phyloP scores from a whole-genome alignment of 176 grass and related monocot species.

The Triticum dicoccoides region DNA sequence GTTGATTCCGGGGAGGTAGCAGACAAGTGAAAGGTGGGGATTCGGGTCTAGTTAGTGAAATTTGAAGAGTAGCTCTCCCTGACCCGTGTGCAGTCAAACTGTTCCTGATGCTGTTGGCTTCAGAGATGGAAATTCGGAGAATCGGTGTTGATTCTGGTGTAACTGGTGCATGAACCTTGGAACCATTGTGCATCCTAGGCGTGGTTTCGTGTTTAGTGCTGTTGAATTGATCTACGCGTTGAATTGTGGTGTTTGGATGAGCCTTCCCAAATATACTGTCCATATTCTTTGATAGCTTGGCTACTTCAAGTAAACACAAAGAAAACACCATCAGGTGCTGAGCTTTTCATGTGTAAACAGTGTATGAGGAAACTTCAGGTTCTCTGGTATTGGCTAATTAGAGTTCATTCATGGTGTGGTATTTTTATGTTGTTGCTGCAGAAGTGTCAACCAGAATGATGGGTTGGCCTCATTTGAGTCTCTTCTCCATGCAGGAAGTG shows the following conservation, averaged over 20 bases:
- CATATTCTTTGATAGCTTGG: not conserved
- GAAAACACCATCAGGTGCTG: not conserved
- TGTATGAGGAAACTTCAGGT: not conserved
- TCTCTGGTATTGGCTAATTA: not conserved
- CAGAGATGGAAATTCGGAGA: too few species aligned
- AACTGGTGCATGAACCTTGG: not conserved
- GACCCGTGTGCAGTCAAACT: too few species aligned
- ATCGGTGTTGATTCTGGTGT: not conserved
- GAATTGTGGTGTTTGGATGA: not conserved
- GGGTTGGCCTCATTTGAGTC: not conserved
- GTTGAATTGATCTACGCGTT: too few species aligned
- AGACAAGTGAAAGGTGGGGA: too few species aligned
- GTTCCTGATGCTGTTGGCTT: too few species aligned
- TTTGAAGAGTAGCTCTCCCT: too few species aligned
- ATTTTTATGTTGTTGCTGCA: not conserved
- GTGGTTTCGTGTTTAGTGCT: too few species aligned
- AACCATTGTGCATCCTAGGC: not conserved
- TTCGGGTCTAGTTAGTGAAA: too few species aligned
- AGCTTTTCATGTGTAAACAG: not conserved
- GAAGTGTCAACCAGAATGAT: not conserved
- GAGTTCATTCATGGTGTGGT: not conserved
- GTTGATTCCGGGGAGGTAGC: too few species aligned
- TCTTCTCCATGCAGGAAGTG: constrained; percentile 44
- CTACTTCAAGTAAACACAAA: not conserved
- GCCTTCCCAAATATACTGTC: not conserved